Conservation (phyloP, 768 basidiomycete genomes). For the Lactarius sp. region DNA sequence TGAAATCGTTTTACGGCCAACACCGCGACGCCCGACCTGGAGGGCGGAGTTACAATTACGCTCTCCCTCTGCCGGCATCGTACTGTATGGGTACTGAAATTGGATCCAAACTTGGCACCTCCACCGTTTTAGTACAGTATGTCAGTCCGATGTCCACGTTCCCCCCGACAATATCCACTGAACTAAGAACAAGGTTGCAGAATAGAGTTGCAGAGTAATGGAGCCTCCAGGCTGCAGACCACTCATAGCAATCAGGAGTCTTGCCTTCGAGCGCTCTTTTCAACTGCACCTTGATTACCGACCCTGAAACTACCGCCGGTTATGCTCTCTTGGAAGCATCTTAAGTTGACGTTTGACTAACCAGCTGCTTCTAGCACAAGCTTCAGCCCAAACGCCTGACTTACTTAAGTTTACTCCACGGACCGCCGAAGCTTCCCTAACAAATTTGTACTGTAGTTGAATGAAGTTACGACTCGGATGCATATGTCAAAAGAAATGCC, state of each 20-base stretch:
- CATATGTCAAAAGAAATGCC: neutral
- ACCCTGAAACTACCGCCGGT: neutral
- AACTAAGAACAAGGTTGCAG: neutral
- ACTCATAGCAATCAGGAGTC: neutral
- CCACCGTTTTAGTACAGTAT: neutral
- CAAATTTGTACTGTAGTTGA: no score
- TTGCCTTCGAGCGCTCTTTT: neutral
- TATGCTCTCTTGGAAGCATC: neutral
- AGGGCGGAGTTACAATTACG: neutral
- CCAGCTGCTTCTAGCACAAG: neutral
- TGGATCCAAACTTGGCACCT: neutral
- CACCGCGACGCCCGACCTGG: neutral
- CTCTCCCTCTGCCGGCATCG: constrained; percentile 2
- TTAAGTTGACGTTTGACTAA: neutral
- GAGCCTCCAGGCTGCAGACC: neutral
- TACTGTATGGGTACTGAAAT: neutral
- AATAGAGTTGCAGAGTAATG: neutral
- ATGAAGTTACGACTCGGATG: no score
- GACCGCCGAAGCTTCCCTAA: neutral
- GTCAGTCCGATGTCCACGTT: neutral
- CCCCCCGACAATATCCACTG: neutral
- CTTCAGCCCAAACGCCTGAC: neutral
- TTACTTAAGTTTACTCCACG: neutral
- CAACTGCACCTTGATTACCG: neutral
- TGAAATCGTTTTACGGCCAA: constrained; percentile 34